These are phyloP conservation scores for Pythium dissotocum DNA, from an alignment of 352 stramenopile species.

Conservation along the genomic window DNA sequence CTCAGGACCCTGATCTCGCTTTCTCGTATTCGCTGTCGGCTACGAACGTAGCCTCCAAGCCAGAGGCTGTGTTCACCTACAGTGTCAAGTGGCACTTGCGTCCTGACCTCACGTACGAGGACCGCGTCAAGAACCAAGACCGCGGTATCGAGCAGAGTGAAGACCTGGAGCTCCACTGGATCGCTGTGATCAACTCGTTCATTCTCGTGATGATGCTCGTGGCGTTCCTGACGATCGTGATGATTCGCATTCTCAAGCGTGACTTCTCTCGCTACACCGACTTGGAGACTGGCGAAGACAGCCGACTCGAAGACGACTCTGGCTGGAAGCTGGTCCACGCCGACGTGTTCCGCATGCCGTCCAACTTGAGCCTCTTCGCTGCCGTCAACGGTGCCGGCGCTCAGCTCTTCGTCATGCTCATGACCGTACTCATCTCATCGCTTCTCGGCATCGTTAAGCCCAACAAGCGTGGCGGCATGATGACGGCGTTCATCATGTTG, in stretches of 20 bases:
- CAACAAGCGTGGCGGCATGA: constrained; percentile 91
- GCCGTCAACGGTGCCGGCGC: constrained; percentile 92
- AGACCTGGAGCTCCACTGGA: constrained; percentile 95
- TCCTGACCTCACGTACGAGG: constrained; percentile 83
- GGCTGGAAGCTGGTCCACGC: constrained; percentile 98
- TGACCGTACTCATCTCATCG: constrained; percentile 91
- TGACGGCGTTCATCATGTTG: constrained; percentile 93
- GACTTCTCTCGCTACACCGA: constrained; percentile 98
- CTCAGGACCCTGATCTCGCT: constrained; percentile 53
- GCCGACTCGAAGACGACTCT: constrained; percentile 92
- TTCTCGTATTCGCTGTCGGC: constrained; percentile 59
- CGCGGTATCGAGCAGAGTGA: constrained; percentile 32
- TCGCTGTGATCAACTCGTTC: constrained; percentile 98
- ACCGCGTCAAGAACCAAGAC: constrained; percentile 88
- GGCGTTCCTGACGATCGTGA: constrained; percentile 95
- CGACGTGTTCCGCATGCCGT: constrained; percentile 96
- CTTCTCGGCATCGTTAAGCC: constrained; percentile 92
- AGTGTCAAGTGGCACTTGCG: constrained; percentile 95
- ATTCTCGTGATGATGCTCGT: constrained; percentile 97
- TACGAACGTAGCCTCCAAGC: constrained; percentile 38
- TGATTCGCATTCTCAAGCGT: constrained; percentile 97
- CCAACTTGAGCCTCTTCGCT: constrained; percentile 90
- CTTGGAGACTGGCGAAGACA: constrained; percentile 87
- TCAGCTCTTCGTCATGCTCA: constrained; percentile 93
- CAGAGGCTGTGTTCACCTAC: constrained; percentile 92